Evolutionary conservation across 2,329 filamentous ascomycete genomes (phyloP), one percentile per base, ranked within the genome.

Genomic region (Hirsutella thompsonii): DNA sequence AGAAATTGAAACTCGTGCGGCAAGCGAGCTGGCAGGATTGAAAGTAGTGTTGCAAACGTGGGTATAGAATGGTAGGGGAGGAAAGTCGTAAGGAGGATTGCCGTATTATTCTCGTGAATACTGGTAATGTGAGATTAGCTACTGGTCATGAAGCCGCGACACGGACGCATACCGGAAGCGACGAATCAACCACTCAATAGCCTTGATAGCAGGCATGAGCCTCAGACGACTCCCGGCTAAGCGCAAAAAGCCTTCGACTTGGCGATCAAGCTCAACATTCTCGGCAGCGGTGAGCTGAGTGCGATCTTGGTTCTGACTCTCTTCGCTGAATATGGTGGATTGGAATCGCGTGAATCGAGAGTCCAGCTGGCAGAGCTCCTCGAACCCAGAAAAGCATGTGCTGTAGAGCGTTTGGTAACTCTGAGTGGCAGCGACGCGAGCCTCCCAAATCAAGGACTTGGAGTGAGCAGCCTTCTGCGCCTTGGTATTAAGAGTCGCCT

Each of bases 361-460:
- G 58, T 99, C 93, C 41, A 98, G 71, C 49, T 80, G 77, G 61
- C 92, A 96, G 44, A 98, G 69, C 55, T 98, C 92, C 47, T 88
- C 79, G 55, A 90, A 98, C 2, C 89, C 92, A 54, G 94, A 85
- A 50, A 79, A 70, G 57, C 90, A 96, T 58, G 94, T 76, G 42
- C 83, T 76, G 59, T 84, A 96, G 44, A 98, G 74, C 4, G 81
- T 84, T 56, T 94, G 85, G 60, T 90, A 94, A 54, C 81, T 92
- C 66, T 99, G 92, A 14, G 79, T 80, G 5, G 83, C 81, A 39
- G 92, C 92, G 51, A 90, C 72, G 56, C 80, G 78, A 45, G 84
- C 75, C 52, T 94, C 89, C 67, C 94, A 98, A 44, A 99, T 85
- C 46, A 99, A 68, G 40, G 92, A 98, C 62, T 95, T 90, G 49